Evolutionary conservation across 2,329 filamentous ascomycete genomes (phyloP).

Genomic region (Aureobasidium sp.): DNA sequence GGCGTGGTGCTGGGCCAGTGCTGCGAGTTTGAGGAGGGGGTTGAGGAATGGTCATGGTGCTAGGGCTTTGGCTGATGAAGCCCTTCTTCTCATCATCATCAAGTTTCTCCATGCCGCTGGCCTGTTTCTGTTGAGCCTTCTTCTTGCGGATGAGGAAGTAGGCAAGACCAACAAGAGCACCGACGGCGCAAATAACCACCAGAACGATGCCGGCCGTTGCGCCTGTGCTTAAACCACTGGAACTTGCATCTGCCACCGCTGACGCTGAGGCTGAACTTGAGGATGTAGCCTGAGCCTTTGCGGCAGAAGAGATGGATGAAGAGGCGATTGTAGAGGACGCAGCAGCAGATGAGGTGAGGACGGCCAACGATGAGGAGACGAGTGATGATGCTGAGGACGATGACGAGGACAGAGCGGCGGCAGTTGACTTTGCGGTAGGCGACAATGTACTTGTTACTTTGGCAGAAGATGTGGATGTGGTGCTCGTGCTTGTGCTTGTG

Average conservation of each 20-base stretch:
- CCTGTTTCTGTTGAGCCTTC: conserved; percentile 49
- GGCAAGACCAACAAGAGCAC: conserved; percentile 55
- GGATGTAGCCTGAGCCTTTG: neutral
- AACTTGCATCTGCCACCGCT: neutral
- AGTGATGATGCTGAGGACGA: neutral
- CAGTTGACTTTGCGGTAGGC: neutral
- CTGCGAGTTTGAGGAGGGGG: conserved; percentile 33
- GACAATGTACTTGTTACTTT: conserved; percentile 1
- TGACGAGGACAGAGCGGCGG: neutral
- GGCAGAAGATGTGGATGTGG: neutral
- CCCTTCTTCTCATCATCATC: conserved; percentile 36
- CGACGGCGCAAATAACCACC: conserved; percentile 63
- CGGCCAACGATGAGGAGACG: neutral
- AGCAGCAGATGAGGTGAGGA: conserved; percentile 7
- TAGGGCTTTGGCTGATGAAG: conserved; percentile 16
- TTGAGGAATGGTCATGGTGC: conserved; percentile 22
- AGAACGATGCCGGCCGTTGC: conserved; percentile 76
- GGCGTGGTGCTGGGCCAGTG: conserved; percentile 57
- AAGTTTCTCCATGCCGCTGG: conserved; percentile 21
- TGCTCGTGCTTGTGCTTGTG: neutral
- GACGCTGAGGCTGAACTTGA: conserved; percentile 3
- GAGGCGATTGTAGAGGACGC: conserved; percentile 10
- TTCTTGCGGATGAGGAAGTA: conserved; percentile 67
- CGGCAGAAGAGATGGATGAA: conserved; percentile 1
- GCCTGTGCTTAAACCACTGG: conserved; percentile 35